phyloP scores from a whole-genome alignment of 495 filamentous ascomycete species.

The Trichocladium uniseriatum region DNA sequence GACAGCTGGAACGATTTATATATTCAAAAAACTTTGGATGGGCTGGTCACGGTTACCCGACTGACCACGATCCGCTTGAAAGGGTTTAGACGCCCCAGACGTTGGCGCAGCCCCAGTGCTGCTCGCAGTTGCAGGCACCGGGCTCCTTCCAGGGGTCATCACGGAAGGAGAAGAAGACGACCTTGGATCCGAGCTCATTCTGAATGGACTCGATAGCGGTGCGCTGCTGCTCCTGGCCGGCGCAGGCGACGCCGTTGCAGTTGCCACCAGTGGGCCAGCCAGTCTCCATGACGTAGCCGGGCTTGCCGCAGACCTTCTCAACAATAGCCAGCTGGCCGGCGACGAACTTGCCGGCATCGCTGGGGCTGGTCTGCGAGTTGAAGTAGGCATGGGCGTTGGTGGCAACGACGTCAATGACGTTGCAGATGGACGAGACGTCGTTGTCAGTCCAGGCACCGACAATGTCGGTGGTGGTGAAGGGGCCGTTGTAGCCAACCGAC shows the following conservation, averaged over 20 bases:
- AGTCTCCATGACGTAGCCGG: slow-evolving; percentile 72
- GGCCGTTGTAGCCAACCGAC: slow-evolving; percentile 66
- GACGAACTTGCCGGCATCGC: slow-evolving; percentile 65
- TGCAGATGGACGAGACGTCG: slow-evolving; percentile 54
- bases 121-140: slow-evolving; percentile 66
- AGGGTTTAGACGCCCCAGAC: slow-evolving; percentile 39
- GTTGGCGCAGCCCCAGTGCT: slow-evolving; percentile 58
- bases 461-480: slow-evolving; percentile 79
- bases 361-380: slow-evolving; percentile 55
- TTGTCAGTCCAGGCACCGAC: slow-evolving; percentile 56
- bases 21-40: not conserved
- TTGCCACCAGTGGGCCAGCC: slow-evolving; percentile 74
- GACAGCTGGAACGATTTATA: not conserved
- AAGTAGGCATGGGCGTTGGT: slow-evolving; percentile 92
- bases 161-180: slow-evolving; percentile 70
- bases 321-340: slow-evolving; percentile 55
- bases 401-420: slow-evolving; percentile 64
- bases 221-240: slow-evolving; percentile 57
- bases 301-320: slow-evolving; percentile 56
- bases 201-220: slow-evolving; percentile 60
- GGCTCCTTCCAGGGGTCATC: slow-evolving; percentile 75
- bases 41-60: not conserved
- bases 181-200: slow-evolving; percentile 42
- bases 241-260: slow-evolving; percentile 61
- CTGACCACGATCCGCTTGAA: not conserved